Base-by-base conservation (phyloP, 306 rosid genomes). In the Rosa multiflora region DNA sequence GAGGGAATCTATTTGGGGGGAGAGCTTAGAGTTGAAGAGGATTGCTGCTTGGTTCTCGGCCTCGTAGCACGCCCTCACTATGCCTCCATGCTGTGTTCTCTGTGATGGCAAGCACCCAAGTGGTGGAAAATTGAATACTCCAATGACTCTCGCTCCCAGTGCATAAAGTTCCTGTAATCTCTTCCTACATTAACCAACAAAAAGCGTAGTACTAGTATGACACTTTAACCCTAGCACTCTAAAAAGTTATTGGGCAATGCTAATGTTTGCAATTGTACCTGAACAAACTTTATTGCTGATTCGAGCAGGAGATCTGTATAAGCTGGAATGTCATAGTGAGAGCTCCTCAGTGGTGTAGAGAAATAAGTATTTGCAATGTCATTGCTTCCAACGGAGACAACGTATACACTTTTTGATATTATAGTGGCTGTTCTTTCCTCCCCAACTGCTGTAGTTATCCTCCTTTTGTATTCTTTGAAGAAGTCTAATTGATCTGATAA, bases 91-190 rank as follows among this genome's bases (percentile, higher is more conserved):
- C 2, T 81, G 17, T 47, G 93, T 91, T 78, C 93, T 90, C 82
- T 88, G 87, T 32, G 87, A 73, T 29, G 98, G 98, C 46, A 88
- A 78, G 39, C 95, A 91, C 82, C 98, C 97, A n/a, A 90, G 70
- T 44, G 79, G 68, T 14, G 89, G 86, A 61, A 90, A 4, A 58
- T 86, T 76, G 6, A 91, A 0, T 14, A 88, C 86, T 49, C 90
- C 92, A 70, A 91, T 90, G 42, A 88, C 80, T 84, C 95, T 85
- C 35, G 85, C 98, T 82, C 97, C 95, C 20, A 81, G 52, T 49
- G 63, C 88, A 82, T 90, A 87, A 18, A 91, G 88, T 51, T 87
- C 91, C 90, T 90, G 86, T 76, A 35, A 6, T 32, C 5, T 32
- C 8, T 74, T 64, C 21, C 23, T n/a, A 64, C 21, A 63, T 63